Evolutionary conservation across 1,139 yeast genomes (phyloP).

Genomic region (Debaryomyces subglobosus): DNA sequence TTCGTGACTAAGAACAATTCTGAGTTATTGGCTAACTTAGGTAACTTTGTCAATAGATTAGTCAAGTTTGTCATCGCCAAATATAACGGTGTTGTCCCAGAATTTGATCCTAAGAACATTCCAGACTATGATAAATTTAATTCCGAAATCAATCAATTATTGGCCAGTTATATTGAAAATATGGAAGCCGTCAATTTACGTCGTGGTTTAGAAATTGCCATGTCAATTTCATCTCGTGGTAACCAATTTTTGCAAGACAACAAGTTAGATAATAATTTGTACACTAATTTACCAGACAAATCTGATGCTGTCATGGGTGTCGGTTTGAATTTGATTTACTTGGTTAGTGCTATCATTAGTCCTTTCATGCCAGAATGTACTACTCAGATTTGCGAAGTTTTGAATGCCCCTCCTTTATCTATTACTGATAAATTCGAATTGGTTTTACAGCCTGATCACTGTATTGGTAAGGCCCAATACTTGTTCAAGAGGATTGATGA

Average conservation of each 20-base stretch:
- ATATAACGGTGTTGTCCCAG: slow-evolving; percentile 87
- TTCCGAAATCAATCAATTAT: slow-evolving; percentile 62
- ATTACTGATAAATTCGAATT: slow-evolving; percentile 78
- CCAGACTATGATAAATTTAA: slow-evolving; percentile 54
- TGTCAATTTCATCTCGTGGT: slow-evolving; percentile 91
- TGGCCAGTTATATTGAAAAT: slow-evolving; percentile 63
- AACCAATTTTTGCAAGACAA: slow-evolving; percentile 94
- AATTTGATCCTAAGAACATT: slow-evolving; percentile 49
- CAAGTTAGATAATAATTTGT: slow-evolving; percentile 86
- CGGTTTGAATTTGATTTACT: slow-evolving; percentile 84
- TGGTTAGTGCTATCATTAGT: slow-evolving; percentile 74
- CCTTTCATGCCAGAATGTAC: slow-evolving; percentile 94
- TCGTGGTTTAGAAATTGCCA: slow-evolving; percentile 86
- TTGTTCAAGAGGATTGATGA: slow-evolving; percentile 91
- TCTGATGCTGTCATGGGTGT: slow-evolving; percentile 93
- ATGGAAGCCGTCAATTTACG: slow-evolving; percentile 84
- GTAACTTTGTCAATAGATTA: slow-evolving; percentile 93
- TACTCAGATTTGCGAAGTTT: slow-evolving; percentile 67
- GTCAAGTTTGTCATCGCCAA: slow-evolving; percentile 89
- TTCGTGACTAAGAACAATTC: slow-evolving; percentile 91
- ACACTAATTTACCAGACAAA: slow-evolving; percentile 71
- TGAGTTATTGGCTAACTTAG: slow-evolving; percentile 92
- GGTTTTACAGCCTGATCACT: slow-evolving; percentile 76
- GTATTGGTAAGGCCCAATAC: slow-evolving; percentile 89
- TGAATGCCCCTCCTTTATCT: slow-evolving; percentile 78